Evolutionary conservation across 2,329 filamentous ascomycete species (phyloP), one percentile per base, ranked within the genome.

Genomic region (Ascocoryne sarcoides): DNA sequence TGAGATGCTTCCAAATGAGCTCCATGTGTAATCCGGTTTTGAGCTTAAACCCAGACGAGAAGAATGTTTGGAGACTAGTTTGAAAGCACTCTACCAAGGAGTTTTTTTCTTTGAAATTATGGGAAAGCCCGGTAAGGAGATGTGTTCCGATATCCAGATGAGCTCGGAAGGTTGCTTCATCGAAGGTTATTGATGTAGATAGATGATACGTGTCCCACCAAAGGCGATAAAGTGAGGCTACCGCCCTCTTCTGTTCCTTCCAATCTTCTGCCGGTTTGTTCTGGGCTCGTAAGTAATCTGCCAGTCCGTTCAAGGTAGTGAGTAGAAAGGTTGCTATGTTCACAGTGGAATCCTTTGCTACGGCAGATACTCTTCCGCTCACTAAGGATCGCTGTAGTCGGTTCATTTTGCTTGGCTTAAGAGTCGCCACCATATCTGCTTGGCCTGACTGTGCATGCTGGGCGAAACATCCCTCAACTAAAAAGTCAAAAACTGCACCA

Each of bases 1-100:
- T 75, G 54, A 93, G 75, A 1, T 67, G 55, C 31, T 75, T 73
- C 90, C 89, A 94, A 4, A 94, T 69, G 7, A 66, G 60, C 56
- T 92, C 84, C 84, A 93, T 92, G 49, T 77, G 81, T 10, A 88
- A 65, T 0, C 87, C 88, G 2, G 82, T 88, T 0, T 69, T 78
- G 10, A 93, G 65, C 40, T 78, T 77, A 64, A 88, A 89, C 2
- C 76, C 79, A 12, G 76, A 71, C 17, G 75, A 70, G 55, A 94
- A 90, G 36, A 70, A 70, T 29, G 64, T 64, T 32, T 70, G 62
- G 2, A 81, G 54, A 4, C 61, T 65, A 0, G 60, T 53, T 1
- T 67, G 50, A 10, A 57, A 51, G 18, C n/a, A 51, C 32, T 7
- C 30, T 26, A 36, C 37, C 19, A 15, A 39, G n/a, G 10, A 30